Percentiles rank a stretch among this genome's conserved stretches.
These are phyloP conservation scores for Stromatinia cepivora DNA, from an alignment of 2,329 filamentous ascomycete species.

Conservation along the genomic window DNA sequence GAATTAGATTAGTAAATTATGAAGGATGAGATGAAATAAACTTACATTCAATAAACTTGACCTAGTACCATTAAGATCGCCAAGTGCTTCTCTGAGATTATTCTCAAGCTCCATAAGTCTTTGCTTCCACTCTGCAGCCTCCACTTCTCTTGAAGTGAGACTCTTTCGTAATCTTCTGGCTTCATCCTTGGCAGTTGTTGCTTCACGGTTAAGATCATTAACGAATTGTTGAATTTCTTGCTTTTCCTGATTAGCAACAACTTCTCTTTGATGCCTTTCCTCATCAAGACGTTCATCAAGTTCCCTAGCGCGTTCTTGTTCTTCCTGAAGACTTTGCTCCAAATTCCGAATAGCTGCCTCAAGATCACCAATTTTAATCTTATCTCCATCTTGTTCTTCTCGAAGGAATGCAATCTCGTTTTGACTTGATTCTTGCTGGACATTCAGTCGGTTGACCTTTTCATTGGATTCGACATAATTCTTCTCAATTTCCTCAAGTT, in stretches of 20 bases:
- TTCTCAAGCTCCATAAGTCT: constrained; percentile 86
- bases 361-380: constrained; percentile 94
- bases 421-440: constrained; percentile 90
- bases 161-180: constrained; percentile 78
- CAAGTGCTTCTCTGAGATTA: constrained; percentile 81
- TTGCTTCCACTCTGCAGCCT: constrained; percentile 89
- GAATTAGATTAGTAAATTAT: constrained; percentile 28
- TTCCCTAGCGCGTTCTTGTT: constrained; percentile 73
- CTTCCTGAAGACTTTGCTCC: constrained; percentile 79
- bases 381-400: constrained; percentile 95
- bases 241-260: constrained; percentile 85
- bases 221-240: constrained; percentile 92
- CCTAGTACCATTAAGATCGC: constrained; percentile 82
- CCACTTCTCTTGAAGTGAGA: constrained; percentile 79
- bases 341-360: constrained; percentile 78
- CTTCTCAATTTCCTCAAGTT: constrained; percentile 82
- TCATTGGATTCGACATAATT: constrained; percentile 81
- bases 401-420: constrained; percentile 92
- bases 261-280: constrained; percentile 83
- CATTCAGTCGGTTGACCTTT: constrained; percentile 82
- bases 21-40: not conserved
- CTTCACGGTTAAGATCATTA: constrained; percentile 87
- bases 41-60: constrained; percentile 78
- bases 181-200: constrained; percentile 81
- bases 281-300: constrained; percentile 73